phyloP scores from a whole-genome alignment of 116 monocot genomes.

The Iris pallida region DNA sequence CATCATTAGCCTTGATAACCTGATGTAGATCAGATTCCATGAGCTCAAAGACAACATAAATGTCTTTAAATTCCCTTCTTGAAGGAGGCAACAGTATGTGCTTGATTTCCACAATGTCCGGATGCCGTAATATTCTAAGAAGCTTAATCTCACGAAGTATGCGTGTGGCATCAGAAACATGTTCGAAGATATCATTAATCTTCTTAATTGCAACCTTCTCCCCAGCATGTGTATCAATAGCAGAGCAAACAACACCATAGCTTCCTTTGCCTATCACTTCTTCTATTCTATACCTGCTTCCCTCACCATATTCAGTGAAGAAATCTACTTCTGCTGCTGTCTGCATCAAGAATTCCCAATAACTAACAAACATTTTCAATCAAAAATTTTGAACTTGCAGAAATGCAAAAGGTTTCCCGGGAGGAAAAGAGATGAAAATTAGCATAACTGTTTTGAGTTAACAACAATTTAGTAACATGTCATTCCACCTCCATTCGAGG shows the following conservation, averaged over 20 bases:
- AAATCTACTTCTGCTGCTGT: conserved; percentile 18
- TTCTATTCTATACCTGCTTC: conserved; percentile 17
- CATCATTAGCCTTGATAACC: conserved; percentile 24
- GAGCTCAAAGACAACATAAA: conserved; percentile 31
- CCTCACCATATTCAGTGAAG: conserved; percentile 25
- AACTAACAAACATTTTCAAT: neutral
- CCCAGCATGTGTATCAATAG: conserved; percentile 21
- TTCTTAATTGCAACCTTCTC: conserved; percentile 26
- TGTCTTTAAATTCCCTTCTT: conserved; percentile 29
- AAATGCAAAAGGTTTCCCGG: too few relatives aligned
- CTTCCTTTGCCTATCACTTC: conserved; percentile 25
- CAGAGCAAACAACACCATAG: conserved; percentile 22
- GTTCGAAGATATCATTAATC: conserved; percentile 22
- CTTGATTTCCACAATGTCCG: conserved; percentile 24
- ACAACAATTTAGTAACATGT: too few relatives aligned
- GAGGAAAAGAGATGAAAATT: too few relatives aligned
- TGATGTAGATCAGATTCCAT: conserved; percentile 27
- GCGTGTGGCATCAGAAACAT: conserved; percentile 25
- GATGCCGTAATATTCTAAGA: conserved; percentile 19
- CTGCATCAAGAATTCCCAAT: neutral
- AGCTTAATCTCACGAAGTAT: conserved; percentile 24
- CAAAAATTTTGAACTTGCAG: neutral
- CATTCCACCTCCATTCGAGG: too few relatives aligned
- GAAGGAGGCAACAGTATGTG: conserved; percentile 20
- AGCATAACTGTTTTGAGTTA: too few relatives aligned